Conservation (phyloP, 208 protist species). For the Crithidia acanthocephali region DNA sequence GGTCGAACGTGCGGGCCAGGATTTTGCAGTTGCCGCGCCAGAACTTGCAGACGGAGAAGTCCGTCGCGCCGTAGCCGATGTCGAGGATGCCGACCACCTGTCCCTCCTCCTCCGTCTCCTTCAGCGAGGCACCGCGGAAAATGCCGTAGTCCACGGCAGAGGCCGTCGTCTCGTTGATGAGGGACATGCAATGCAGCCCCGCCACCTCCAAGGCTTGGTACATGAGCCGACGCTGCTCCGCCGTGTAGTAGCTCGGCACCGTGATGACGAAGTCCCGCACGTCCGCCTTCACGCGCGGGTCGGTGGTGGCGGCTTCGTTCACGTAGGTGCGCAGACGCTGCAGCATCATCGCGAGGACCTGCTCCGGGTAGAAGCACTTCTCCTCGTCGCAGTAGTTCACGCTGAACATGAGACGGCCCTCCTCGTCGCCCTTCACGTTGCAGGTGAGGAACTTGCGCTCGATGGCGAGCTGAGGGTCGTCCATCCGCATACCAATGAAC, state of each 20-base stretch:
- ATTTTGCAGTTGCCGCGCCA: slow-evolving; percentile 86
- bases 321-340: slow-evolving; percentile 82
- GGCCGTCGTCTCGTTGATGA: slow-evolving; percentile 93
- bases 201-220: slow-evolving; percentile 88
- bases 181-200: slow-evolving; percentile 86
- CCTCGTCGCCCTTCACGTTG: slow-evolving; percentile 58
- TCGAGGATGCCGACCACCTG: slow-evolving; percentile 88
- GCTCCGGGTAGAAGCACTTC: slow-evolving; percentile 88
- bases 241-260: slow-evolving; percentile 88
- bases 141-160: slow-evolving; percentile 92
- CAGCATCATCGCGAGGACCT: slow-evolving; percentile 93
- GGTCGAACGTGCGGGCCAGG: slow-evolving; percentile 78
- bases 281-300: slow-evolving; percentile 59
- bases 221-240: slow-evolving; percentile 80
- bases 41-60: slow-evolving; percentile 83
- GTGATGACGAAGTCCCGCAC: slow-evolving; percentile 87
- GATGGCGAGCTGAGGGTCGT: slow-evolving; percentile 57
- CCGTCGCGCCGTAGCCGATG: slow-evolving; percentile 87
- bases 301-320: slow-evolving; percentile 65
- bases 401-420: slow-evolving; percentile 80
- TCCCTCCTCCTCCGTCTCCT: slow-evolving; percentile 82
- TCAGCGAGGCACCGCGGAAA: slow-evolving; percentile 79
- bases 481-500: slow-evolving; percentile 87
- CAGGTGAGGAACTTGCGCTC: slow-evolving; percentile 78
- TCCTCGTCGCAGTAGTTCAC: slow-evolving; percentile 83